Conservation (phyloP, 2,329 filamentous ascomycete species). For the Aureobasidium melanogenum region DNA sequence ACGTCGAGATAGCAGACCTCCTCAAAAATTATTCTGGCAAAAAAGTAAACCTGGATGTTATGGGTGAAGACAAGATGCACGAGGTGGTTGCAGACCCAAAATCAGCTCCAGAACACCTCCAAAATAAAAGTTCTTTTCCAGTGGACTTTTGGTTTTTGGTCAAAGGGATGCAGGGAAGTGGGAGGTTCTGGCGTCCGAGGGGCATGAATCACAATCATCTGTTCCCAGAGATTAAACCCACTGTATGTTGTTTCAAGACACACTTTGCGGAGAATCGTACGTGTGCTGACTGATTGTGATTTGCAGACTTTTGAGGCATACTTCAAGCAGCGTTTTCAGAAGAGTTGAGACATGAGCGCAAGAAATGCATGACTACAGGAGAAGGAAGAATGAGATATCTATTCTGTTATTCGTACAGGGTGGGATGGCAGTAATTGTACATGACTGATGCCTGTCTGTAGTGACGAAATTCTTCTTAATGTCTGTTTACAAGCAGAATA, state of each 20-base stretch:
- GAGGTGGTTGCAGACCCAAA: slow-evolving; percentile 13
- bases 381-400: too few relatives aligned
- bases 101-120: slow-evolving; percentile 15
- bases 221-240: slow-evolving; percentile 11
- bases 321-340: background rate
- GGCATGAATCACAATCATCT: slow-evolving; percentile 19
- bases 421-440: too few relatives aligned
- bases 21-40: background rate
- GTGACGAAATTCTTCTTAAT: too few relatives aligned
- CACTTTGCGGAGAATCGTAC: too few relatives aligned
- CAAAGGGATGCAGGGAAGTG: slow-evolving; percentile 18
- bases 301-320: background rate
- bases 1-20: slow-evolving; percentile 18
- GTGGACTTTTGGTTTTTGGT: slow-evolving; percentile 23
- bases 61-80: slow-evolving; percentile 17
- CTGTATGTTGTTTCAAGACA: too few relatives aligned
- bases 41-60: background rate
- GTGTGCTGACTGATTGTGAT: background rate
- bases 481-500: too few relatives aligned
- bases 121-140: slow-evolving; percentile 16
- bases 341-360: background rate
- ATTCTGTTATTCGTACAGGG: too few relatives aligned
- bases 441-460: too few relatives aligned
- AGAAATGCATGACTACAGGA: background rate
- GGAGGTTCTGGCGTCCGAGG: slow-evolving; percentile 17